These are phyloP conservation scores for Leccinellum luteum DNA, from an alignment of 768 basidiomycete genomes.

Conservation along the genomic window DNA sequence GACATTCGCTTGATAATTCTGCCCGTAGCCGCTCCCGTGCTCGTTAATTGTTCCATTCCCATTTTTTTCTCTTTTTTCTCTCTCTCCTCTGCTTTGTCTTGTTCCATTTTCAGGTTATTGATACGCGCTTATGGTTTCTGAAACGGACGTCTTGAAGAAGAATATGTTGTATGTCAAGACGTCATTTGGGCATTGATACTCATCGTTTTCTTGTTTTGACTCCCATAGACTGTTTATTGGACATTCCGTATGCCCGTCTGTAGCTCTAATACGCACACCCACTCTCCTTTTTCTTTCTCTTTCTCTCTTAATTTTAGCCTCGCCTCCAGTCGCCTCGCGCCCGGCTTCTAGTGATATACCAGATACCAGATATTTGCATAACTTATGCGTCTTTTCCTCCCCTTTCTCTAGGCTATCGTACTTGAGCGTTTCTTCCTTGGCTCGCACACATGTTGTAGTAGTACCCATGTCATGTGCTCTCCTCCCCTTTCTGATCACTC, in stretches of 20 bases:
- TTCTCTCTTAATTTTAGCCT: not conserved
- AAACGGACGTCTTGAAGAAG: slow-evolving; percentile 2
- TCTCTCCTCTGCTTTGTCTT: not conserved
- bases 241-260: slow-evolving; percentile 20
- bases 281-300: slow-evolving; percentile 13
- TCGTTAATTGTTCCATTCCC: slow-evolving; percentile 10
- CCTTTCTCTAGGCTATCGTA: not conserved
- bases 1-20: slow-evolving; percentile 47
- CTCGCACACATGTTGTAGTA: slow-evolving; percentile 25
- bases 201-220: slow-evolving; percentile 6
- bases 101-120: not conserved
- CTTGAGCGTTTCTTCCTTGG: slow-evolving; percentile 3
- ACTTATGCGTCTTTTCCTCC: slow-evolving; percentile 21
- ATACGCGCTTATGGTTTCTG: slow-evolving; percentile 4
- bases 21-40: slow-evolving; percentile 21
- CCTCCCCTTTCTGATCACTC: not conserved
- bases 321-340: not conserved
- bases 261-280: slow-evolving; percentile 29
- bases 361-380: slow-evolving; percentile 10
- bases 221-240: slow-evolving; percentile 24
- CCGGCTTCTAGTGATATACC: not conserved
- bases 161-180: slow-evolving; percentile 5
- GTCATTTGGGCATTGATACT: slow-evolving; percentile 4
- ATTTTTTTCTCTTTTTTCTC: not conserved
- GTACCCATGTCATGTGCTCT: slow-evolving; percentile 24